A percentile compares a stretch with the other conserved stretches of the same genome.
Conservation (phyloP, 1,284 basidiomycete species). For the Leucoagaricus sp. region DNA sequence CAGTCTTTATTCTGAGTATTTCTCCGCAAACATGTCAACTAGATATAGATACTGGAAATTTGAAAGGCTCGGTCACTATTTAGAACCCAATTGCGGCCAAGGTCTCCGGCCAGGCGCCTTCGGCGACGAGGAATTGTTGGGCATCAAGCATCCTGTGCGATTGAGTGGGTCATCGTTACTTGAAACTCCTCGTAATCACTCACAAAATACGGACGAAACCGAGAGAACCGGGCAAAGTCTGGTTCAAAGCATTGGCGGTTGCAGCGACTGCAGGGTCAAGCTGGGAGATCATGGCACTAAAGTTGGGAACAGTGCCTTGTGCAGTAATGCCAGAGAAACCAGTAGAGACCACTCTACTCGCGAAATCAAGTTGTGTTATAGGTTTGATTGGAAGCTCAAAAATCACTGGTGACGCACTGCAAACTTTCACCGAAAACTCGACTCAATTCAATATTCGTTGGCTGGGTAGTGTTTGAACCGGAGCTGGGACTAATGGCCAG, state of each 20-base stretch:
- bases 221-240: slow-evolving; percentile 27
- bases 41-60: not conserved
- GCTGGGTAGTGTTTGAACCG: slow-evolving; percentile 30
- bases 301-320: slow-evolving; percentile 23
- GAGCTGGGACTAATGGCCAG: slow-evolving; percentile 27
- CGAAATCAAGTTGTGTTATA: not conserved
- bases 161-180: not conserved
- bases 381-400: too few relatives aligned
- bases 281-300: slow-evolving; percentile 24
- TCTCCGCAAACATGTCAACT: not conserved
- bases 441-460: slow-evolving; percentile 36
- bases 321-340: slow-evolving; percentile 29
- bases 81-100: slow-evolving; percentile 32
- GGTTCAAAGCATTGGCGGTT: slow-evolving; percentile 26
- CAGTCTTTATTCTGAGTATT: not conserved
- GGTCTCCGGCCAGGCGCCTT: slow-evolving; percentile 31
- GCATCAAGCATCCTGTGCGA: slow-evolving; percentile 34
- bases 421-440: slow-evolving; percentile 29
- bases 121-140: slow-evolving; percentile 30
- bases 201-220: slow-evolving; percentile 32
- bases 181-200: slow-evolving; percentile 3
- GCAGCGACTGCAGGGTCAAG: slow-evolving; percentile 31
- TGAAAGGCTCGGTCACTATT: not conserved
- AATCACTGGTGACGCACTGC: slow-evolving; percentile 24
- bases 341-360: slow-evolving; percentile 24